These are phyloP conservation scores for Polytrichum commune DNA, from an alignment of 225 moss, liverwort and hornwort species.

Conservation along the genomic window DNA sequence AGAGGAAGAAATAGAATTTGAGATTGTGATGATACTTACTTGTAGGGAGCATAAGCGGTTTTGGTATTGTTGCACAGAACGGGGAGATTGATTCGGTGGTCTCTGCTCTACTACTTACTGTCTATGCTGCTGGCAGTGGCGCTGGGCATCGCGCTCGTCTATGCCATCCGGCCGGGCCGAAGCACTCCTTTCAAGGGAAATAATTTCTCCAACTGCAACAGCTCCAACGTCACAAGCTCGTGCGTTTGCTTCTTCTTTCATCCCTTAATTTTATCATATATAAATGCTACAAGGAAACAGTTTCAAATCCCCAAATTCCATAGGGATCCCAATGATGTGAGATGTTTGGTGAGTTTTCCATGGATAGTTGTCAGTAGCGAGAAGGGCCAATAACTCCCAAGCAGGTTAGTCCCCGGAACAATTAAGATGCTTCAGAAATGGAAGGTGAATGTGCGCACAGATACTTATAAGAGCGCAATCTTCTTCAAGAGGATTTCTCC, in stretches of 20 bases:
- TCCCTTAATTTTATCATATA: background rate
- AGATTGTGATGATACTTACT: background rate
- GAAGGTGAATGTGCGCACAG: too few species aligned
- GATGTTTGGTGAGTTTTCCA: too few species aligned
- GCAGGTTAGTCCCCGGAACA: too few species aligned
- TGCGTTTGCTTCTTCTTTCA: constrained; percentile 24
- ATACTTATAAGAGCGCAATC: too few species aligned
- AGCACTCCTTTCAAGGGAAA: constrained; percentile 47
- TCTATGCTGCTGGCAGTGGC: constrained; percentile 86
- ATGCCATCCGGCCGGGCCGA: constrained; percentile 69
- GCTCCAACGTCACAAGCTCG: constrained; percentile 43
- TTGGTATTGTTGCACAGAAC: constrained; percentile 58
- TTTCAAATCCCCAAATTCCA: too few species aligned
- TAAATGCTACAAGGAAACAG: too few species aligned
- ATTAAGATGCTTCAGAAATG: too few species aligned
- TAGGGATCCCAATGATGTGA: too few species aligned
- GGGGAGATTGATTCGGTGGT: constrained; percentile 78
- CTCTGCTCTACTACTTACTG: constrained; percentile 79
- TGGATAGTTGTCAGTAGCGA: too few species aligned
- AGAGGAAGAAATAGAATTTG: background rate
- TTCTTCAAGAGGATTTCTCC: too few species aligned
- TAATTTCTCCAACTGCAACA: constrained; percentile 38
- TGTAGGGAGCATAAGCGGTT: constrained; percentile 13
- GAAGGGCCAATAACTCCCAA: too few species aligned
- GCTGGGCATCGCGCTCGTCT: constrained; percentile 75